Conservation (phyloP, 352 stramenopile genomes). For the Phytopythium vexans region DNA sequence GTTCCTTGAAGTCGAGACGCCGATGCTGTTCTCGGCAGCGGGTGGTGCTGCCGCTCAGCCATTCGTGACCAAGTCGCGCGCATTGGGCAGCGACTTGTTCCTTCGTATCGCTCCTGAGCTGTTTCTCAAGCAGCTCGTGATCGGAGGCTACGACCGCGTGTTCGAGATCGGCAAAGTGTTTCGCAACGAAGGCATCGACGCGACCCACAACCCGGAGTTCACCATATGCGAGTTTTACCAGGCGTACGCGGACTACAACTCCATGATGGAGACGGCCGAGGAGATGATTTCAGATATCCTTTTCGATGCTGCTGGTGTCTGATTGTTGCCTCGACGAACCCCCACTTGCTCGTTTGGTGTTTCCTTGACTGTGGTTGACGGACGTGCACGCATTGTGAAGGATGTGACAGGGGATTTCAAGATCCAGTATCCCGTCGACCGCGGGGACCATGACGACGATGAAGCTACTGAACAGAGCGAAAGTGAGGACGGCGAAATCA, state of each 20-base stretch:
- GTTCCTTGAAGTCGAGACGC: conserved; percentile 94
- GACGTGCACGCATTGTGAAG: conserved; percentile 90
- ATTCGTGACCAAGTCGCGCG: conserved; percentile 98
- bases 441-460: conserved; percentile 8
- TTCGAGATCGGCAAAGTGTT: conserved; percentile 99
- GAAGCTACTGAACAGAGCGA: no score
- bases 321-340: no score
- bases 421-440: conserved; percentile 93
- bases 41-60: conserved; percentile 96
- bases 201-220: conserved; percentile 99
- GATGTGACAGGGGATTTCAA: conserved; percentile 95
- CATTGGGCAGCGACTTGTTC: conserved; percentile 95
- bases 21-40: conserved; percentile 98
- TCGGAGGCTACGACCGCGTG: conserved; percentile 96
- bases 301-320: no score
- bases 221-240: conserved; percentile 99
- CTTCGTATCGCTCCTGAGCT: conserved; percentile 97
- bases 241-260: conserved; percentile 99
- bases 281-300: conserved; percentile 92
- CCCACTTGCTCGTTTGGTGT: background rate
- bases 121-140: conserved; percentile 96
- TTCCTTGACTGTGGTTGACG: conserved; percentile 10
- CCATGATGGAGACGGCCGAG: conserved; percentile 98
- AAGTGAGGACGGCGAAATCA: conserved; percentile 10
- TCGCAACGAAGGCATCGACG: conserved; percentile 97